These are phyloP conservation scores for Gyrodon lividus DNA, from an alignment of 768 basidiomycete species.

Conservation along the genomic window DNA sequence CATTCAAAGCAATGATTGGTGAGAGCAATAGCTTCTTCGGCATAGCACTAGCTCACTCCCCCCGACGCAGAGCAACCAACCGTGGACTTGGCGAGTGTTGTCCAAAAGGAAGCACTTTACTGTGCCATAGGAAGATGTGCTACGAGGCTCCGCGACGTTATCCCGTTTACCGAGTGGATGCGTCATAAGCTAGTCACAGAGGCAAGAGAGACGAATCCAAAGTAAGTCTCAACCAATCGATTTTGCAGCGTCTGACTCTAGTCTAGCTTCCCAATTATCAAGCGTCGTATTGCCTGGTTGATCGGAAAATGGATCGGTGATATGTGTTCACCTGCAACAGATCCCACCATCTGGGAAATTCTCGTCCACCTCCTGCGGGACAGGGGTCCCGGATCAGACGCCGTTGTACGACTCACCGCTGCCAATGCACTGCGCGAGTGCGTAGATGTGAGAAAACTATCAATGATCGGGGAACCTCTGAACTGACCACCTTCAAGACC, in stretches of 20 bases:
- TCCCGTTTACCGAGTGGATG: conserved; percentile 74
- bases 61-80: conserved; percentile 42
- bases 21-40: conserved; percentile 1
- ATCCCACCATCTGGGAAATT: conserved; percentile 74
- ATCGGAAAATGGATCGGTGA: conserved; percentile 87
- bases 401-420: conserved; percentile 85
- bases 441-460: conserved; percentile 66
- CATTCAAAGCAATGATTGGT: conserved; percentile 65
- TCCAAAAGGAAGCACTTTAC: conserved; percentile 86
- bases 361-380: conserved; percentile 75
- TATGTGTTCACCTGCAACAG: conserved; percentile 55
- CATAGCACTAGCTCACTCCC: background rate
- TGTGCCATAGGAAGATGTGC: conserved; percentile 88
- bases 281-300: conserved; percentile 94
- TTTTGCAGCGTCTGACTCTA: conserved; percentile 8
- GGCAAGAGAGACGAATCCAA: conserved; percentile 55
- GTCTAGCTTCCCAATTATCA: conserved; percentile 82
- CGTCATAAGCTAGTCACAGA: conserved; percentile 57
- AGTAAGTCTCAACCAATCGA: conserved; percentile 37
- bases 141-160: conserved; percentile 52
- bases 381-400: conserved; percentile 67
- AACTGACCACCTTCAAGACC: conserved; percentile 42
- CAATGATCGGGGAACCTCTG: background rate
- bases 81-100: conserved; percentile 52
- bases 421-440: conserved; percentile 78